These are phyloP conservation scores for Cubamyces lactineus DNA, from an alignment of 768 basidiomycete genomes.

Conservation along the genomic window DNA sequence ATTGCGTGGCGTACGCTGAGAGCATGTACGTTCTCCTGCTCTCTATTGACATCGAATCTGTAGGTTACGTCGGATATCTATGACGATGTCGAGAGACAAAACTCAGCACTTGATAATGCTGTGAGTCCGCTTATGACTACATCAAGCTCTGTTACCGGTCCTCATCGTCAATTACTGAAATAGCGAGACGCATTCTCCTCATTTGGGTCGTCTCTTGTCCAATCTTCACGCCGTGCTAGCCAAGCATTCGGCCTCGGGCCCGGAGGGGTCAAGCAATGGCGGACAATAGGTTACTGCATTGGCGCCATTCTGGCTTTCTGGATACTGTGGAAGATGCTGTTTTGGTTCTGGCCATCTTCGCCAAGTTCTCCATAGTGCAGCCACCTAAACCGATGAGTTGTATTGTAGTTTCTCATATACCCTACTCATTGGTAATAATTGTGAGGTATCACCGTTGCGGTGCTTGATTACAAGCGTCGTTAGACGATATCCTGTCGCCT, in stretches of 20 bases:
- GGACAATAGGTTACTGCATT: conserved; percentile 65
- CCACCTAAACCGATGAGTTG: background rate
- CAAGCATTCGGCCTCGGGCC: conserved; percentile 74
- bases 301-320: conserved; percentile 49
- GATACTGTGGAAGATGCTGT: conserved; percentile 30
- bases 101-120: conserved; percentile 74
- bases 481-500: no score
- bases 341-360: conserved; percentile 31
- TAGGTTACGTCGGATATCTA: conserved; percentile 90
- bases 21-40: conserved; percentile 4
- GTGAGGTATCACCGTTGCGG: no score
- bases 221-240: conserved; percentile 69
- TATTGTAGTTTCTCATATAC: background rate
- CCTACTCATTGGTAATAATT: background rate
- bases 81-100: conserved; percentile 83
- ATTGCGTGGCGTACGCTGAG: conserved; percentile 66
- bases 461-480: no score
- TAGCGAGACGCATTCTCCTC: conserved; percentile 70
- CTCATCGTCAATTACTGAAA: background rate
- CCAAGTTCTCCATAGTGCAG: background rate
- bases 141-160: background rate
- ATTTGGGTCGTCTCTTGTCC: conserved; percentile 62
- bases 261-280: conserved; percentile 69
- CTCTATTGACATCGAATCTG: conserved; percentile 4
- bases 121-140: conserved; percentile 45